Percentiles rank a stretch among this genome's conserved stretches.
phyloP scores from a whole-genome alignment of 805 yeast species.

The Isabelozyma pseudorhagii region DNA sequence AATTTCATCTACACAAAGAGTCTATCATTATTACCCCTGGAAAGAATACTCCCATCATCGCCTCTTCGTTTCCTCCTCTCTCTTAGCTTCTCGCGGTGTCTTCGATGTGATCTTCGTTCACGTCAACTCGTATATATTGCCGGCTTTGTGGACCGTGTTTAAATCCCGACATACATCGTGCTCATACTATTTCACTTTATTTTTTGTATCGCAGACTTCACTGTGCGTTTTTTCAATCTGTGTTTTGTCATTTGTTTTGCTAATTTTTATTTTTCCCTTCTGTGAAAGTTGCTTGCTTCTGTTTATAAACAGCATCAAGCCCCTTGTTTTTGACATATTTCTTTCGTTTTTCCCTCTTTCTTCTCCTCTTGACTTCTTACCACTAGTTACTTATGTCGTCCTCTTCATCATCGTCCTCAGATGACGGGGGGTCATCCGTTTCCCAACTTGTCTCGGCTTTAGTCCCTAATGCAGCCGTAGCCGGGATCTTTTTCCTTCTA shows the following conservation, averaged over 20 bases:
- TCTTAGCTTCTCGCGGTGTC: not conserved
- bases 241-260: not conserved
- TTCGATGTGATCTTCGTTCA: not conserved
- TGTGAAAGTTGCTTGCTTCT: not conserved
- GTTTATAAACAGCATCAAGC: not conserved
- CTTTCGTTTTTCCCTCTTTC: not conserved
- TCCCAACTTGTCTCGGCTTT: conserved; percentile 50
- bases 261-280: not conserved
- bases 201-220: not conserved
- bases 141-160: not conserved
- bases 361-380: not conserved
- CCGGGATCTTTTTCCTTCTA: conserved; percentile 35
- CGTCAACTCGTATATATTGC: not conserved
- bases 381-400: not conserved
- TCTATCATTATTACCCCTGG: too few relatives aligned
- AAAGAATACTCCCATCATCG: too few relatives aligned
- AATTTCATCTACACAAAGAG: too few relatives aligned
- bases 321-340: not conserved
- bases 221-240: not conserved
- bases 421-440: conserved; percentile 22
- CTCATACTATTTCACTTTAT: not conserved
- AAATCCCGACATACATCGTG: not conserved
- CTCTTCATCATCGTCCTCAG: not conserved
- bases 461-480: conserved; percentile 42
- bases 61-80: not conserved